phyloP scores from a whole-genome alignment of 495 filamentous ascomycete species.

The Halenospora varia region DNA sequence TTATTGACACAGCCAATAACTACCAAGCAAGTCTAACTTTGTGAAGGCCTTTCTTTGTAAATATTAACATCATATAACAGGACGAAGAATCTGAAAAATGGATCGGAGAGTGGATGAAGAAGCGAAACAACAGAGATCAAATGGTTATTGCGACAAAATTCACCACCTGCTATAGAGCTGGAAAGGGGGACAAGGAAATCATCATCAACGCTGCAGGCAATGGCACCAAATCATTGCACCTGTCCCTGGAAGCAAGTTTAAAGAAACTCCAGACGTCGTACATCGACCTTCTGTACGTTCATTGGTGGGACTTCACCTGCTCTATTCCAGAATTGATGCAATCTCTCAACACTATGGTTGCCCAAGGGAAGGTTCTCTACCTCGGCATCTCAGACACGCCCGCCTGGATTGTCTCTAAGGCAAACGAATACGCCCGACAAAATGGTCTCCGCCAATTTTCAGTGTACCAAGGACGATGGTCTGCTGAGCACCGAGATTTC shows the following conservation, averaged over 20 bases:
- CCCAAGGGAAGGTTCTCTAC: conserved; percentile 63
- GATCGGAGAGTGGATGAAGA: conserved; percentile 74
- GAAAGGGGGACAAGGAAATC: conserved; percentile 37
- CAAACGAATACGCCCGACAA: conserved; percentile 63
- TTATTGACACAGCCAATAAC: conserved; percentile 59
- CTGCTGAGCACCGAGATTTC: conserved; percentile 56
- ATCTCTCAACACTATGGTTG: conserved; percentile 54
- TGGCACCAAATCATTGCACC: conserved; percentile 51
- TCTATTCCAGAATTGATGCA: conserved; percentile 68
- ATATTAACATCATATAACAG: no score
- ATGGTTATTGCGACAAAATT: conserved; percentile 74
- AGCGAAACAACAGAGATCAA: conserved; percentile 44
- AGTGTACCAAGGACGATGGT: conserved; percentile 67
- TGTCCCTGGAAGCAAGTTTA: conserved; percentile 49
- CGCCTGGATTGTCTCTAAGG: conserved; percentile 65
- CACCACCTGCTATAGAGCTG: conserved; percentile 41
- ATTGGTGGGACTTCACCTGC: conserved; percentile 59
- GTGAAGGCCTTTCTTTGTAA: background rate
- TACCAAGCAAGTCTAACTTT: conserved; percentile 10
- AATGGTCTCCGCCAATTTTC: conserved; percentile 61
- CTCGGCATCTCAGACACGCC: conserved; percentile 66
- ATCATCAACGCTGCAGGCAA: conserved; percentile 58
- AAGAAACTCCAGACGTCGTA: conserved; percentile 61
- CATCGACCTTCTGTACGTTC: conserved; percentile 59
- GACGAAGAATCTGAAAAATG: conserved; percentile 62